Evolutionary conservation across 768 basidiomycete genomes (phyloP).

Genomic region (Sporobolomyces phaffii): DNA sequence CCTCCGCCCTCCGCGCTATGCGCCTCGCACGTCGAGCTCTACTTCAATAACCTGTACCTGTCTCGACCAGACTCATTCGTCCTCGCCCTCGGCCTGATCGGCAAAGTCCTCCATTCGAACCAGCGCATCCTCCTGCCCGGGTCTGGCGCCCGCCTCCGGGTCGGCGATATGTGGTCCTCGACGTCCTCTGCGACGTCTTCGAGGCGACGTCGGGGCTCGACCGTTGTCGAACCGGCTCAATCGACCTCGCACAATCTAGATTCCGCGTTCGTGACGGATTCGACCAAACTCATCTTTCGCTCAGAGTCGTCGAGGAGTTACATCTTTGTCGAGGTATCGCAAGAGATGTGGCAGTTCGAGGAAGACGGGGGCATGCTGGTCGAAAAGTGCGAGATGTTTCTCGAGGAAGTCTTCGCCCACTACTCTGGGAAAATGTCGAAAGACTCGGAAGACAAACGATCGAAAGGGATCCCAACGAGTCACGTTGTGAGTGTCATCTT

Average conservation of each 20-base stretch:
- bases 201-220: background rate
- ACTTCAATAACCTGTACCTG: slow-evolving; percentile 67
- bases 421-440: slow-evolving; percentile 54
- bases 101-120: slow-evolving; percentile 71
- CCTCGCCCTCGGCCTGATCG: slow-evolving; percentile 70
- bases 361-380: slow-evolving; percentile 80
- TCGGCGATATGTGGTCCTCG: slow-evolving; percentile 61
- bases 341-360: slow-evolving; percentile 93
- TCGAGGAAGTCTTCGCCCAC: slow-evolving; percentile 76
- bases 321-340: slow-evolving; percentile 92
- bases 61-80: slow-evolving; percentile 97
- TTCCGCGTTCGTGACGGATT: slow-evolving; percentile 68
- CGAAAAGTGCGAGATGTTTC: slow-evolving; percentile 94
- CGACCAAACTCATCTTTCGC: slow-evolving; percentile 82
- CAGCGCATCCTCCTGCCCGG: slow-evolving; percentile 84
- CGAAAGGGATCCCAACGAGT: slow-evolving; percentile 65
- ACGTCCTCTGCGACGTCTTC: background rate
- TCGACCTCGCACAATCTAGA: slow-evolving; percentile 11
- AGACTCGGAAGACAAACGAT: slow-evolving; percentile 26
- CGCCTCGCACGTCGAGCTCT: slow-evolving; percentile 78
- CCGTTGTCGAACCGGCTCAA: background rate
- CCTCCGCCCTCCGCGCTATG: slow-evolving; percentile 48
- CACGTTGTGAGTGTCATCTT: slow-evolving; percentile 92
- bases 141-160: slow-evolving; percentile 65
- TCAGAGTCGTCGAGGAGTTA: slow-evolving; percentile 86